Evolutionary conservation across 192 early-diverging fungal genomes (phyloP).

Genomic region (Blastocladiella britannica): DNA sequence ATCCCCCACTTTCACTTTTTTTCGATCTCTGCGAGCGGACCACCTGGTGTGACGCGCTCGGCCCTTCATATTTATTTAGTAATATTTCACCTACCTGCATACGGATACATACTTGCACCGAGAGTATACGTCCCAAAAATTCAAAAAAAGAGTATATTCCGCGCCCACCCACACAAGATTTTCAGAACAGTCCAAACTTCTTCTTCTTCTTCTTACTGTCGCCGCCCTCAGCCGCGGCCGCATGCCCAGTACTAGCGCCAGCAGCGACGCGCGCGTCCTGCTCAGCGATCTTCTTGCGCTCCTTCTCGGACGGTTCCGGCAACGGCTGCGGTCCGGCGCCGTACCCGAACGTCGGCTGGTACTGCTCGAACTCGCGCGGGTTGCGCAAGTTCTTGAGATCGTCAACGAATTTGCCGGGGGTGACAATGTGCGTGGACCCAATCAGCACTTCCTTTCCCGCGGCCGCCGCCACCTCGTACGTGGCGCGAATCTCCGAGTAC

Average conservation of each 20-base stretch:
- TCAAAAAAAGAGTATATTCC: no score
- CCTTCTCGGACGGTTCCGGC: no score
- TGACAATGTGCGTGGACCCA: conserved; percentile 2
- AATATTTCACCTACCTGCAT: no score
- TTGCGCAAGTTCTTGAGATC: not conserved
- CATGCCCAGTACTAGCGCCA: not conserved
- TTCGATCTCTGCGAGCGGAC: no score
- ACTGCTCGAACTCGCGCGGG: not conserved
- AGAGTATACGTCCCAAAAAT: no score
- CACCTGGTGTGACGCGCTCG: no score
- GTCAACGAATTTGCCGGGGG: not conserved
- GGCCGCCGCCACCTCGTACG: conserved; percentile 17
- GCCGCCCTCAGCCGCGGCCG: not conserved
- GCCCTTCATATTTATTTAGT: no score
- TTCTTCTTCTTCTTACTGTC: not conserved
- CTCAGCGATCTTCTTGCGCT: no score
- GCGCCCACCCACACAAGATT: not conserved
- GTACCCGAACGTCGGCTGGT: not conserved
- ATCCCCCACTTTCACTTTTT: no score
- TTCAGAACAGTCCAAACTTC: not conserved
- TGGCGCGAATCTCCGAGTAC: conserved; percentile 18
- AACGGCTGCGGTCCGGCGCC: not conserved
- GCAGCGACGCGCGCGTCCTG: no score
- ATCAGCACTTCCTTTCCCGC: conserved; percentile 19
- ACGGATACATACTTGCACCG: no score